Evolutionary conservation across 441 rosid species (phyloP), one percentile per base, ranked within the genome.

Genomic region (Gossypium davidsonii): DNA sequence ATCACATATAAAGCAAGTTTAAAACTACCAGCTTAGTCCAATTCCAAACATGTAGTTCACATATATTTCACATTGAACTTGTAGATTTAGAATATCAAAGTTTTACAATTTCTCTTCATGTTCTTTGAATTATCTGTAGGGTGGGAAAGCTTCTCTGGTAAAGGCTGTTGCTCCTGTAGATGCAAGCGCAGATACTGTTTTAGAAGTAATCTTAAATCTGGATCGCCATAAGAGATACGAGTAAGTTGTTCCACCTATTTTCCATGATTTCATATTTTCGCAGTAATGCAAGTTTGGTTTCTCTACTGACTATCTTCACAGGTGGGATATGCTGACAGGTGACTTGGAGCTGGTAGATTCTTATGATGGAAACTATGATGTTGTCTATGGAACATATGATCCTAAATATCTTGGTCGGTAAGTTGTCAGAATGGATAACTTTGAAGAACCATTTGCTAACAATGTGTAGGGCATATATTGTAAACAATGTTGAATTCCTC

Each of bases 301-400:
- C 76, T 73, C 77, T 79, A 72, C 75, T 70, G 71, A 74, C 56
- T 78, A 74, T 70, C 77, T 68, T 75, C 80, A 72, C 93, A 96
- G 99, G 89, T 96, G 99, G 99, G 99, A 96, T 85, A 82, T 87
- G 78, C 85, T 96, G 87, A 88, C 98, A 72, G 89, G 93, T 79
- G 97, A 93, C 83, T 79, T 90, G 77, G 97, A 96, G 85, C 78
- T 90, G 78, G 28, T 96, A 80, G 94, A 88, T 83, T 89, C 97
- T 60, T 90, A 82, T 68, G 93, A 93, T 84, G 98, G 99, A 73
- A 93, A 91, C 79, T 93, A 85, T 67, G 97, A 96, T 82, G 86
- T 96, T 78, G 80, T 93, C 51, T 89, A 91, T 81, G 94, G 99
- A 71, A 85, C 85, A 71, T 91, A 78, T 71, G 97, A 96, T 76